These are phyloP conservation scores for Hypocreales sp. DNA, from an alignment of 2,329 filamentous ascomycete species.

Conservation along the genomic window DNA sequence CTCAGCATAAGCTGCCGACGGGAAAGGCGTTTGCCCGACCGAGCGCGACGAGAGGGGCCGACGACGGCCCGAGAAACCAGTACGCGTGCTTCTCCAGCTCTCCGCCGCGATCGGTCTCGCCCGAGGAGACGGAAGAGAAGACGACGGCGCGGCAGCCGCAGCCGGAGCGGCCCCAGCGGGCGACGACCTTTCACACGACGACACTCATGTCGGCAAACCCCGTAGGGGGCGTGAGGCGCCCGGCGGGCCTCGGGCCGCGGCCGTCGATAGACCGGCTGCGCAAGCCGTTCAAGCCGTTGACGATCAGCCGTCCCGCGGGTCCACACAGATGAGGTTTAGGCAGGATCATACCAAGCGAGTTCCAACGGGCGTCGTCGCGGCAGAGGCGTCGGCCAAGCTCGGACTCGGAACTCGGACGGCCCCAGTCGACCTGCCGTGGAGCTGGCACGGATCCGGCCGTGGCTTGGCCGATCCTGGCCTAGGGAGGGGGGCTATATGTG, in stretches of 20 bases:
- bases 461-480: too few relatives aligned
- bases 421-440: too few relatives aligned
- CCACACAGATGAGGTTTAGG: too few relatives aligned
- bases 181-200: constrained; percentile 33
- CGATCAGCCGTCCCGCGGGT: constrained; percentile 26
- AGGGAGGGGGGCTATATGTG: too few relatives aligned
- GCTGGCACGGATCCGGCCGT: too few relatives aligned
- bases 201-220: constrained; percentile 26
- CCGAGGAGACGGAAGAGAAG: constrained; percentile 8
- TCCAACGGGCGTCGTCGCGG: too few relatives aligned
- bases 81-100: constrained; percentile 47
- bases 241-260: constrained; percentile 27
- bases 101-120: constrained; percentile 20
- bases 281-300: constrained; percentile 42
- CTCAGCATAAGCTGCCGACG: constrained; percentile 25
- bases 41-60: constrained; percentile 9
- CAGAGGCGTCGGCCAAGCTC: too few relatives aligned
- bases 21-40: constrained; percentile 19
- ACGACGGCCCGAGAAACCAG: constrained; percentile 18
- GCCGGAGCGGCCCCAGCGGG: constrained; percentile 11
- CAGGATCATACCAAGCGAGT: too few relatives aligned
- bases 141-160: constrained; percentile 11
- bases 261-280: constrained; percentile 33
- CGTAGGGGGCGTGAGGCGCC: constrained; percentile 24
- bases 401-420: too few relatives aligned